Evolutionary conservation across 164 flowering plant genomes (phyloP).

Genomic region (Magnolia kwangsiensis): DNA sequence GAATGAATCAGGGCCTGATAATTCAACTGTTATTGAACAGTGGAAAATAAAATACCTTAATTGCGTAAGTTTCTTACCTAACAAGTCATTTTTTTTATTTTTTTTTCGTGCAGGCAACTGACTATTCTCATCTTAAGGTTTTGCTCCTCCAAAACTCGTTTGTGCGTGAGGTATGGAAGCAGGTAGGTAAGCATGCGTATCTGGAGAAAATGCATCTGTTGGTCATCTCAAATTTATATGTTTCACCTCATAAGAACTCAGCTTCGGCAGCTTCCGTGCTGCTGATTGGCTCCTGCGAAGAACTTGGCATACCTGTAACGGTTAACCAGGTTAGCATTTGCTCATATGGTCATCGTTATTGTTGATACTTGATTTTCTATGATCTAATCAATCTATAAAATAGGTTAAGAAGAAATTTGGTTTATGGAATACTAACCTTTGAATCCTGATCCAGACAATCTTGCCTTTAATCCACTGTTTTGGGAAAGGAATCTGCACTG

Average conservation of each 20-base stretch:
- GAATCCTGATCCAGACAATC: conserved; percentile 59
- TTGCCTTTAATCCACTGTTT: conserved; percentile 82
- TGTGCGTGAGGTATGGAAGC: conserved; percentile 77
- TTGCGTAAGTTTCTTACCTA: conserved; percentile 7
- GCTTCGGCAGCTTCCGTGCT: conserved; percentile 91
- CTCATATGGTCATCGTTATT: conserved; percentile 3
- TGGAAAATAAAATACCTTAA: not conserved
- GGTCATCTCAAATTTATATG: conserved; percentile 65
- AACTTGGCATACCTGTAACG: conserved; percentile 87
- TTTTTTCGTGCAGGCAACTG: conserved; percentile 48
- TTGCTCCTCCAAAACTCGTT: conserved; percentile 95
- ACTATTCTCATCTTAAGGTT: conserved; percentile 83
- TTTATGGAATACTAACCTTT: conserved; percentile 17
- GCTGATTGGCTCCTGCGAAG: conserved; percentile 91
- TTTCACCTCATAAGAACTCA: conserved; percentile 71
- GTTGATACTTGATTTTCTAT: conserved; percentile 5
- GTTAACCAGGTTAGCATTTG: conserved; percentile 69
- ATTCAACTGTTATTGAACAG: no score
- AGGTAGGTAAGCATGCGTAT: conserved; percentile 73
- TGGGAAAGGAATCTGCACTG: conserved; percentile 84
- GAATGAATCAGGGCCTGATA: no score
- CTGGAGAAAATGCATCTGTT: conserved; percentile 69
- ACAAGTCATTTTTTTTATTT: conserved; percentile 14
- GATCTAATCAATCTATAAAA: not conserved
- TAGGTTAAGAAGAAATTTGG: not conserved